Percentiles rank a stretch among this genome's conserved stretches.
Evolutionary conservation across 192 early-diverging fungal genomes (phyloP).

Genomic region (Lunasporangiospora selenospora): DNA sequence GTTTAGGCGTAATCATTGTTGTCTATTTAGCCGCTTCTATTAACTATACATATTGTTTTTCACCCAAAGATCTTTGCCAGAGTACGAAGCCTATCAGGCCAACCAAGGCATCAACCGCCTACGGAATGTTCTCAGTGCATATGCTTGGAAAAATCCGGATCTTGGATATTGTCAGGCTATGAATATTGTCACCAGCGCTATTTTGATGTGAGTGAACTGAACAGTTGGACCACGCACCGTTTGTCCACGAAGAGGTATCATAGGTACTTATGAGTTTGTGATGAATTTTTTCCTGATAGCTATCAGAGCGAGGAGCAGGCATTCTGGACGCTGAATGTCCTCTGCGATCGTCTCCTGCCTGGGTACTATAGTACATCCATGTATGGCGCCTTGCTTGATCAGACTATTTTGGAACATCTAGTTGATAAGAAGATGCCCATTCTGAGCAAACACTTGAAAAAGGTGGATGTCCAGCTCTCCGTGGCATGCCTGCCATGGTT

Average conservation of each 20-base stretch:
- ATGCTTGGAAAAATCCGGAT: constrained; percentile 84
- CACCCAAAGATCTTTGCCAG: constrained; percentile 86
- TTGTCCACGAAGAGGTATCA: no score
- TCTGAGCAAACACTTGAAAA: constrained; percentile 82
- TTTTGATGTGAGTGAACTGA: constrained; percentile 72
- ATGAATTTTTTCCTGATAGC: constrained; percentile 19
- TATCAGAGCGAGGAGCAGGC: constrained; percentile 97
- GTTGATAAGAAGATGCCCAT: constrained; percentile 93
- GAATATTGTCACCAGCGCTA: constrained; percentile 97
- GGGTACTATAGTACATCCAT: constrained; percentile 98
- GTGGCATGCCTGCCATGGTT: constrained; percentile 99
- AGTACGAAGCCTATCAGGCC: constrained; percentile 92
- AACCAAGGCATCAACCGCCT: constrained; percentile 91
- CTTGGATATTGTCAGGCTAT: constrained; percentile 99
- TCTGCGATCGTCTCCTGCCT: constrained; percentile 90
- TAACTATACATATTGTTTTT: neutral
- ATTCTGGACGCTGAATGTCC: constrained; percentile 92
- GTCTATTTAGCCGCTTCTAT: neutral
- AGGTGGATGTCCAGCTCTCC: constrained; percentile 92
- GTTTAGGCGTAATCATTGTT: neutral
- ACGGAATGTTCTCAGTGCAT: constrained; percentile 90
- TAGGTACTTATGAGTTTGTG: neutral
- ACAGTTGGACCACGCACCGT: neutral
- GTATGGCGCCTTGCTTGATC: constrained; percentile 97
- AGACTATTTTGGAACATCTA: constrained; percentile 91